Conservation (phyloP, 2,329 filamentous ascomycete species). For the Trichoderma sp. region DNA sequence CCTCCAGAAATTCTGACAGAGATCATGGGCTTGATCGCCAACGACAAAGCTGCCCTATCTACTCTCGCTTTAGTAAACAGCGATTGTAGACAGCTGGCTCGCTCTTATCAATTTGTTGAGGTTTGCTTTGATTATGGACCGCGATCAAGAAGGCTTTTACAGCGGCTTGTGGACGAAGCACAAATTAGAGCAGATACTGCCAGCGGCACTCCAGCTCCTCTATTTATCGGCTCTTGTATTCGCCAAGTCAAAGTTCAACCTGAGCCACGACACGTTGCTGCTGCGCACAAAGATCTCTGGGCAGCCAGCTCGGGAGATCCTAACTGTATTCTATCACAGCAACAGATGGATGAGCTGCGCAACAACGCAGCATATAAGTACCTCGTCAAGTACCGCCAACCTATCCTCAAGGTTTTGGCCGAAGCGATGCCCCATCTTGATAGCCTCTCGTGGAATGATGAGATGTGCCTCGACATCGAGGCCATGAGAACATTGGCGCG, state of each 20-base stretch:
- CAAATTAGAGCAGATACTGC: not conserved
- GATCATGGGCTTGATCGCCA: conserved; percentile 16
- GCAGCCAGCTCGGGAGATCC: not conserved
- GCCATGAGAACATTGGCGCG: not conserved
- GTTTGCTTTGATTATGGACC: conserved; percentile 21
- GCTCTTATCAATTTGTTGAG: conserved; percentile 20
- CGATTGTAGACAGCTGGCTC: conserved; percentile 22
- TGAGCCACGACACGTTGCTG: not conserved
- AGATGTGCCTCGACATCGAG: not conserved
- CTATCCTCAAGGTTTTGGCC: not conserved
- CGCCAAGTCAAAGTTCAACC: not conserved
- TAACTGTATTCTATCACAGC: not conserved
- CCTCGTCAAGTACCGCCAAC: not conserved
- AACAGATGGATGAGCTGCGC: not conserved
- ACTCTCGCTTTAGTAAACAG: conserved; percentile 24
- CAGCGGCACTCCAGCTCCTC: not conserved
- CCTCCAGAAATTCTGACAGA: conserved; percentile 19
- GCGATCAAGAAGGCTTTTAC: not conserved
- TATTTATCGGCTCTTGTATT: not conserved
- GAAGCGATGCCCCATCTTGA: conserved; percentile 21
- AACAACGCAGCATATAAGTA: not conserved
- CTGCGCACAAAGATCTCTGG: not conserved
- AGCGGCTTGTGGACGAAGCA: not conserved
- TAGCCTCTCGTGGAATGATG: conserved; percentile 10
- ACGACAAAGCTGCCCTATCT: conserved; percentile 19